phyloP scores from a whole-genome alignment of 1,139 yeast genomes.

The Geotrichum carabidarum region DNA sequence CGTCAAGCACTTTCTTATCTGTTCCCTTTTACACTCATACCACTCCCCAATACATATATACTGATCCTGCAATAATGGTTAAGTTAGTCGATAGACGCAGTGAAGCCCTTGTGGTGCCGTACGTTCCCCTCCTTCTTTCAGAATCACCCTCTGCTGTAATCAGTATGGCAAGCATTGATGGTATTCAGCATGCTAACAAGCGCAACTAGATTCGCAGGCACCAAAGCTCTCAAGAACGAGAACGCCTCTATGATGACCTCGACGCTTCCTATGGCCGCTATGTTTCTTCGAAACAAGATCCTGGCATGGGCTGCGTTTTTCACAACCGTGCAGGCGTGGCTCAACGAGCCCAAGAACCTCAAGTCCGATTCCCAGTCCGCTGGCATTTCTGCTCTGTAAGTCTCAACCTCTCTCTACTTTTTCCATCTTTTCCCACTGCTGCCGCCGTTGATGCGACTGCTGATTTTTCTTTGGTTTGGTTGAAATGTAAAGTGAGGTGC shows the following conservation, averaged over 20 bases:
- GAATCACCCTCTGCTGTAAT: slow-evolving; percentile 14
- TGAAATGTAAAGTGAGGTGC: too few species aligned
- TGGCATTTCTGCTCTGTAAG: slow-evolving; percentile 30
- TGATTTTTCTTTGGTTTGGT: background rate
- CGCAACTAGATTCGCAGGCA: slow-evolving; percentile 29
- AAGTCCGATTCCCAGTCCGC: slow-evolving; percentile 33
- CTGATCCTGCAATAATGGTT: slow-evolving; percentile 9
- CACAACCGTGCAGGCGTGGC: slow-evolving; percentile 48
- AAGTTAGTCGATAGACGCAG: slow-evolving; percentile 30
- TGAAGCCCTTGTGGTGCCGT: slow-evolving; percentile 33
- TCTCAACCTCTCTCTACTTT: background rate
- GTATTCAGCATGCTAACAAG: slow-evolving; percentile 25
- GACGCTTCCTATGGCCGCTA: slow-evolving; percentile 61
- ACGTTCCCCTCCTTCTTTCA: background rate
- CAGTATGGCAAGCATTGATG: background rate
- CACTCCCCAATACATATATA: background rate
- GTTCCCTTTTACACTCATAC: too few species aligned
- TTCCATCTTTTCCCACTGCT: background rate
- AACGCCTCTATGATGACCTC: slow-evolving; percentile 43
- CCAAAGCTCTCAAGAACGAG: slow-evolving; percentile 23
- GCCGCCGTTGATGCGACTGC: background rate
- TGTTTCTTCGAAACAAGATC: slow-evolving; percentile 48
- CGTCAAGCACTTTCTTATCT: too few species aligned
- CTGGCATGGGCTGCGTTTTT: slow-evolving; percentile 56
- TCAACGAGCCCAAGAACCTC: slow-evolving; percentile 47